Percentiles rank a stretch among this genome's conserved stretches.
Evolutionary conservation across 495 filamentous ascomycete species (phyloP).

Genomic region (Amniculicola lignicola): DNA sequence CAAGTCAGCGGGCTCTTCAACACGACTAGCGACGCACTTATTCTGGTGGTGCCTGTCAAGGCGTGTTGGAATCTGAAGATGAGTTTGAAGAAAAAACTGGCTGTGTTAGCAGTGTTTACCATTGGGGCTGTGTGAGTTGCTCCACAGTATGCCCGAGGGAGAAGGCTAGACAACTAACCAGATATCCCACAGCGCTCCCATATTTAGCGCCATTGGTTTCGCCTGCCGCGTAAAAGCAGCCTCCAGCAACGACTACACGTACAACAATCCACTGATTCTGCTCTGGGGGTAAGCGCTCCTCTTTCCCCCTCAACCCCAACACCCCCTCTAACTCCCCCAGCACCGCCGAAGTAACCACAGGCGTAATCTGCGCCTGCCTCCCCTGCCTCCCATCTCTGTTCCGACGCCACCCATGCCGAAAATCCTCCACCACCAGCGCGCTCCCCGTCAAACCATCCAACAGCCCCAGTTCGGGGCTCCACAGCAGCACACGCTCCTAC

Average conservation of each 20-base stretch:
- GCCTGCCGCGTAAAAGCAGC: background rate
- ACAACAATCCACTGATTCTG: slow-evolving; percentile 18
- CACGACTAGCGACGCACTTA: slow-evolving; percentile 17
- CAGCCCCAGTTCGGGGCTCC: background rate
- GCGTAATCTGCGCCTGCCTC: slow-evolving; percentile 21
- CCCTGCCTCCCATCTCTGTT: slow-evolving; percentile 13
- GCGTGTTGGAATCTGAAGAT: slow-evolving; percentile 14
- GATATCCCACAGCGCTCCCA: slow-evolving; percentile 12
- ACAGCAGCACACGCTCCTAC: background rate
- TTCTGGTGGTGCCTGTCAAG: slow-evolving; percentile 18
- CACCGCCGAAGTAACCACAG: slow-evolving; percentile 22
- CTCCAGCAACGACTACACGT: slow-evolving; percentile 7
- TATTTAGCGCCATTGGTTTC: slow-evolving; percentile 23
- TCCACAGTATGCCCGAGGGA: background rate
- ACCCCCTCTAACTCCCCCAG: background rate
- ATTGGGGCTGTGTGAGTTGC: slow-evolving; percentile 17
- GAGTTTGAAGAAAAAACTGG: slow-evolving; percentile 17
- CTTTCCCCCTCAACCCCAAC: background rate
- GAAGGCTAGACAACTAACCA: background rate
- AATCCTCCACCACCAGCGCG: background rate
- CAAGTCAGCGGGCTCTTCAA: slow-evolving; percentile 21
- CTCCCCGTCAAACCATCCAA: background rate
- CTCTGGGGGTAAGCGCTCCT: slow-evolving; percentile 18
- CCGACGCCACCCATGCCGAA: background rate
- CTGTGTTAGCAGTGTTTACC: slow-evolving; percentile 15